Evolutionary conservation across 176 grass and related monocot genomes (phyloP).

Genomic region (Poa pratensis): DNA sequence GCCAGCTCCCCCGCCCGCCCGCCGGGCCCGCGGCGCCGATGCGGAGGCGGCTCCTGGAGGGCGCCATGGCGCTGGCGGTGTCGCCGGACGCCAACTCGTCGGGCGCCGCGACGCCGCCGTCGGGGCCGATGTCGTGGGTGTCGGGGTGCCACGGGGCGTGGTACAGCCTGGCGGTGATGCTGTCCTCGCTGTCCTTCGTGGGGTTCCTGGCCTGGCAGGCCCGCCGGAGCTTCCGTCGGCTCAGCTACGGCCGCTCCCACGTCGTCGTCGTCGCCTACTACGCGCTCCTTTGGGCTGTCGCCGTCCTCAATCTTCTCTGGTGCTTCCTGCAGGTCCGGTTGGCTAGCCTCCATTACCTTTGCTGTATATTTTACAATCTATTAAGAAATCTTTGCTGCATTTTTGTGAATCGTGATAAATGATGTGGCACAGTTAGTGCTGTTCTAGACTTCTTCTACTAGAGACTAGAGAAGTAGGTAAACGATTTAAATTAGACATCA

Average conservation of each 20-base stretch:
- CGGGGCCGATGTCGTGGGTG: constrained; percentile 49
- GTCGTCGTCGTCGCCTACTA: constrained; percentile 88
- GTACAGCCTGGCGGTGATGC: constrained; percentile 83
- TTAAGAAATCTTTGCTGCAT: no score
- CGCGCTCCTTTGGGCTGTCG: constrained; percentile 78
- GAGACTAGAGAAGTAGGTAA: no score
- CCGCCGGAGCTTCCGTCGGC: constrained; percentile 69
- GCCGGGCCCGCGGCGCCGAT: constrained; percentile 19
- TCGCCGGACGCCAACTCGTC: constrained; percentile 47
- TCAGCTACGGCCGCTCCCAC: constrained; percentile 86
- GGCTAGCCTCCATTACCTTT: neutral
- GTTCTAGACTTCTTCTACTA: no score
- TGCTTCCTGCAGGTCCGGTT: constrained; percentile 80
- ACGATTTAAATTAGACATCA: no score
- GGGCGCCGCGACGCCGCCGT: constrained; percentile 2
- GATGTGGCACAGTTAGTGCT: neutral
- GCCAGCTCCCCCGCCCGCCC: neutral
- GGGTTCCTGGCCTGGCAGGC: constrained; percentile 87
- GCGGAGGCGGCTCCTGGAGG: constrained; percentile 48
- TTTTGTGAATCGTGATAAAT: neutral
- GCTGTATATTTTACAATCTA: no score
- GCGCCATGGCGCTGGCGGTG: constrained; percentile 50
- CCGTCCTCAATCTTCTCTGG: constrained; percentile 90
- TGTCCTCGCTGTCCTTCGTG: constrained; percentile 74
- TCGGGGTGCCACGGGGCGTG: constrained; percentile 70